Evolutionary conservation across 2,329 filamentous ascomycete genomes (phyloP).

Genomic region (Epichloe sp.): DNA sequence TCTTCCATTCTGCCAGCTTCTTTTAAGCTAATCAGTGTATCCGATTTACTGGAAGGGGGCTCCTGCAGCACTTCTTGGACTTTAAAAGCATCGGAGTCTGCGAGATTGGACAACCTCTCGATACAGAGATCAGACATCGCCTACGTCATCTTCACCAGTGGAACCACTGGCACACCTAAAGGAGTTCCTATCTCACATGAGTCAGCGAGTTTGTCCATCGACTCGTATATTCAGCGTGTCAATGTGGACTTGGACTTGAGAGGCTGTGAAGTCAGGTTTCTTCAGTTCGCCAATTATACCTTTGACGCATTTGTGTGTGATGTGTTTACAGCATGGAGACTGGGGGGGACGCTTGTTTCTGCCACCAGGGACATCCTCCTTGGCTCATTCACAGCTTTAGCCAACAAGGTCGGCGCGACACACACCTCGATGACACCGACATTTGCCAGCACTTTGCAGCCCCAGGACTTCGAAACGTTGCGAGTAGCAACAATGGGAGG

Average conservation of each 20-base stretch:
- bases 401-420: conserved; percentile 36
- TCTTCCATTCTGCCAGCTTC: conserved; percentile 18
- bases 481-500: conserved; percentile 47
- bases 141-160: conserved; percentile 25
- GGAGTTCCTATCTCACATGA: conserved; percentile 23
- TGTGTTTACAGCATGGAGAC: conserved; percentile 48
- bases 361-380: conserved; percentile 43
- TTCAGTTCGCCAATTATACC: conserved; percentile 24
- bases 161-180: conserved; percentile 19
- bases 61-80: background rate
- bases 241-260: background rate
- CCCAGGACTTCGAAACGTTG: conserved; percentile 29
- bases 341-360: conserved; percentile 47
- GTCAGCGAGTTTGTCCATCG: conserved; percentile 18
- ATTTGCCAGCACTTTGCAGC: conserved; percentile 41
- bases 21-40: conserved; percentile 8
- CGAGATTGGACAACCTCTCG: background rate
- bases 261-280: conserved; percentile 16
- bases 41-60: background rate
- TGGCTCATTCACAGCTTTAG: conserved; percentile 37
- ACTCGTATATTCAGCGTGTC: background rate
- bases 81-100: background rate
- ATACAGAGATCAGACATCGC: conserved; percentile 12
- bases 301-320: conserved; percentile 43
- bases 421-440: conserved; percentile 50